Conservation (phyloP, 306 rosid genomes). For the Prunus fruticosa region DNA sequence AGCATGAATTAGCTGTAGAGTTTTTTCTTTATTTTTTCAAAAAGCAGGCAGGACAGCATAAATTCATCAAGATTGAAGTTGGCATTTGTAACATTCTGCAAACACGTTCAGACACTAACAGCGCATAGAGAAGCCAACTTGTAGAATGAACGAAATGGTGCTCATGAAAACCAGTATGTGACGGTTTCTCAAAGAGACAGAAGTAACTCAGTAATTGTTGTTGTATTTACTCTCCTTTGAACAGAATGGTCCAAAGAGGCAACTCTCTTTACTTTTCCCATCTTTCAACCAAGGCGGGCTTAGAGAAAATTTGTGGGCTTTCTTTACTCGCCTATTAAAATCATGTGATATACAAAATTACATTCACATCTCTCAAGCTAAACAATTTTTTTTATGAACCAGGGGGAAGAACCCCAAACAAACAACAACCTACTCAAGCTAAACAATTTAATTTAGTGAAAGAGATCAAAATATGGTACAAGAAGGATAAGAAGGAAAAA, state of each 20-base stretch:
- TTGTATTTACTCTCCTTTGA: neutral
- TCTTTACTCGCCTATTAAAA: neutral
- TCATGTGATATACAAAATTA: neutral
- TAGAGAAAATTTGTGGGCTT: neutral
- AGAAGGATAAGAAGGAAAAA: neutral
- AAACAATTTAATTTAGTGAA: neutral
- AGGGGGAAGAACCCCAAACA: too few species aligned
- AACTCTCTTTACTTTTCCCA: neutral
- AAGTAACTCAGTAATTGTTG: neutral
- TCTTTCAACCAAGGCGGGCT: neutral
- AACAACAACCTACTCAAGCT: neutral
- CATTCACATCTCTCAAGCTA: neutral
- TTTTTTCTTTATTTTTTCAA: too few species aligned
- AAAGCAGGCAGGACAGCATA: conserved; percentile 9
- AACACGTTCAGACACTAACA: neutral
- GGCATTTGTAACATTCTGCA: conserved; percentile 2
- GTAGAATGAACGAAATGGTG: neutral
- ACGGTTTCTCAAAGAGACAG: neutral
- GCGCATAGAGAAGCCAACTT: neutral
- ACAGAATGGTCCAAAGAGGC: neutral
- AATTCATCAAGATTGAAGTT: conserved; percentile 4
- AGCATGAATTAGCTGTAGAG: conserved; percentile 20
- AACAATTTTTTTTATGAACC: neutral
- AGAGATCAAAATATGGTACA: neutral
- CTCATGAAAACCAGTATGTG: neutral